These are phyloP conservation scores for Clarkia xantiana DNA, from an alignment of 345 rosid species.

Conservation along the genomic window DNA sequence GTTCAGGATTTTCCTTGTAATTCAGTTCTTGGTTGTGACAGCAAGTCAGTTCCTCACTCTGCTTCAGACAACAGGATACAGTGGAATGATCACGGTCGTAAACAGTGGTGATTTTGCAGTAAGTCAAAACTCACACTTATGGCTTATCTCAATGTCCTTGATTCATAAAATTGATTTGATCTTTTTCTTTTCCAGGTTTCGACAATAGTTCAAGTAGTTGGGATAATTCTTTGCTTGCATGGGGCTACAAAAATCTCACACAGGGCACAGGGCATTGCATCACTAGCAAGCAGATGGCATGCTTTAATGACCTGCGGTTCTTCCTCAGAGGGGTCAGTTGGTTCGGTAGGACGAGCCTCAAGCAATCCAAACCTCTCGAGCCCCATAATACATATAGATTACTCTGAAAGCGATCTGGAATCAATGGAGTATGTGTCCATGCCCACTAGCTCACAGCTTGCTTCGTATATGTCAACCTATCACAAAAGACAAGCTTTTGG, in stretches of 20 bases:
- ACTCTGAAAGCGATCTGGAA: conserved; percentile 76
- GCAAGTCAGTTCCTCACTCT: conserved; percentile 62
- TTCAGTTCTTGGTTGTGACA: conserved; percentile 62
- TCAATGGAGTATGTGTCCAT: conserved; percentile 50
- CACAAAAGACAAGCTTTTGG: conserved; percentile 82
- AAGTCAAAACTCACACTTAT: conserved; percentile 12
- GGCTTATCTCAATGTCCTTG: background rate
- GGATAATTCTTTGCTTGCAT: conserved; percentile 63
- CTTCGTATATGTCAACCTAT: conserved; percentile 57
- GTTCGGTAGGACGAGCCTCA: conserved; percentile 36
- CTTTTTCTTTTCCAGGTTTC: conserved; percentile 35
- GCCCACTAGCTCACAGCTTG: conserved; percentile 43
- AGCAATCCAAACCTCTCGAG: conserved; percentile 29
- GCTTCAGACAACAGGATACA: conserved; percentile 58
- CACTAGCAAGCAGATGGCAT: conserved; percentile 79
- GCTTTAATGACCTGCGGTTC: conserved; percentile 56
- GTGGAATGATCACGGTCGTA: conserved; percentile 43
- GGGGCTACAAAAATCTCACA: conserved; percentile 85
- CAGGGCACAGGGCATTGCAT: conserved; percentile 65
- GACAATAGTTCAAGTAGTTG: conserved; percentile 69
- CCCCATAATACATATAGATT: conserved; percentile 16
- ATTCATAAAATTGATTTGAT: no score
- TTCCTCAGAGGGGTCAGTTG: conserved; percentile 24
- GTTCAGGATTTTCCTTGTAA: conserved; percentile 76
- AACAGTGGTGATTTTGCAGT: conserved; percentile 91